Conservation (phyloP, 345 rosid genomes). For the Dovyalis caffra region DNA sequence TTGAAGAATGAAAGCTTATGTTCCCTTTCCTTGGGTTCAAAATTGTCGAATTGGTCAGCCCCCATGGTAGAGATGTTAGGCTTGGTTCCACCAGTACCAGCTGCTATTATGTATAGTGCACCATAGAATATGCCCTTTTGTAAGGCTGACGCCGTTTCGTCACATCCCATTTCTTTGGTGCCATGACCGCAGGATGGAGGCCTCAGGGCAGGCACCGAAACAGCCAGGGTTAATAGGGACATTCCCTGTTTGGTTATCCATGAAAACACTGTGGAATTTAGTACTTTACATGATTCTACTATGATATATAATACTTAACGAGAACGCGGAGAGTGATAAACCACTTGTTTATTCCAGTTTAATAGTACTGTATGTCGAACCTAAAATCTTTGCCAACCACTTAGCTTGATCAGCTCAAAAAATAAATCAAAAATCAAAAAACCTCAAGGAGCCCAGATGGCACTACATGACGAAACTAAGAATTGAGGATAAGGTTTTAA, state of each 20-base stretch:
- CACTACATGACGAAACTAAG: too few species aligned
- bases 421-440: too few species aligned
- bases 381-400: too few species aligned
- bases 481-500: neutral
- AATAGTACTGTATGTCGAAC: too few species aligned
- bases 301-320: neutral
- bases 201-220: constrained; percentile 42
- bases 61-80: constrained; percentile 71
- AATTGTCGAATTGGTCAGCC: constrained; percentile 67
- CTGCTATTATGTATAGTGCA: constrained; percentile 47
- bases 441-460: too few species aligned
- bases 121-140: constrained; percentile 43
- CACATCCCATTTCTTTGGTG: constrained; percentile 31
- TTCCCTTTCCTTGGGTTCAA: constrained; percentile 50
- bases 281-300: too few species aligned
- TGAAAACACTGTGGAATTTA: neutral
- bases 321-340: too few species aligned
- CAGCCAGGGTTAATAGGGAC: constrained; percentile 47
- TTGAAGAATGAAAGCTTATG: constrained; percentile 68
- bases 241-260: constrained; percentile 46
- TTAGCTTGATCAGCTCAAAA: too few species aligned
- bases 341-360: too few species aligned
- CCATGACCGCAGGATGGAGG: constrained; percentile 46
- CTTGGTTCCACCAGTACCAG: constrained; percentile 60
- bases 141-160: constrained; percentile 27